These are phyloP conservation scores for Stentor coeruleus DNA, from an alignment of 73 alveolate genomes.

Conservation along the genomic window DNA sequence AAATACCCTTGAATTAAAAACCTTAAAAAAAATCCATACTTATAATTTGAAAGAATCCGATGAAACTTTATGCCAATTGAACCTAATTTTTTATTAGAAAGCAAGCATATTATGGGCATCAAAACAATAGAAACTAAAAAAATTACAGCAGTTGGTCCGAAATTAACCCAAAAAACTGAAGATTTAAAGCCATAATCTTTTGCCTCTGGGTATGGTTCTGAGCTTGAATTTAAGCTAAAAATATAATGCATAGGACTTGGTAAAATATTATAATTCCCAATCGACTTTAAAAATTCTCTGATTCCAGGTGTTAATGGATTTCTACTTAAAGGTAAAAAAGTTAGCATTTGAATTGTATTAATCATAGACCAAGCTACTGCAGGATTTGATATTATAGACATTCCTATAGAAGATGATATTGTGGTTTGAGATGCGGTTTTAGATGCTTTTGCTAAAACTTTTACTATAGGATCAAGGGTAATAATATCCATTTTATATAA, in stretches of 20 bases:
- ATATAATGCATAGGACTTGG: background rate
- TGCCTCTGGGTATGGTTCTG: background rate
- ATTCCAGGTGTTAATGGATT: background rate
- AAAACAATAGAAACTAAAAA: background rate
- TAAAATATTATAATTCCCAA: background rate
- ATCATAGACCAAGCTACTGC: background rate
- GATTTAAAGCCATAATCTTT: background rate
- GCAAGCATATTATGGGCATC: background rate
- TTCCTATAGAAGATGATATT: background rate
- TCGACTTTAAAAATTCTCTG: background rate
- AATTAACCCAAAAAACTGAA: background rate
- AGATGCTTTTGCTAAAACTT: background rate
- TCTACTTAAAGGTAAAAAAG: background rate
- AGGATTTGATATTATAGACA: background rate
- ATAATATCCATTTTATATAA: background rate
- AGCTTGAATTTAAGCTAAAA: background rate
- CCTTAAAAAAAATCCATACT: background rate
- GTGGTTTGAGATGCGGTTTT: background rate
- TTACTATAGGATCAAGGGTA: background rate
- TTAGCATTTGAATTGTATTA: background rate
- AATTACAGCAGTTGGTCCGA: background rate
- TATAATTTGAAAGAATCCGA: background rate
- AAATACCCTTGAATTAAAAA: background rate
- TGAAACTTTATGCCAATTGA: background rate
- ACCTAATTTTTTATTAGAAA: background rate